Evolutionary conservation across 78 protist genomes (phyloP).

Genomic region (Dictyostelium citrinum): DNA sequence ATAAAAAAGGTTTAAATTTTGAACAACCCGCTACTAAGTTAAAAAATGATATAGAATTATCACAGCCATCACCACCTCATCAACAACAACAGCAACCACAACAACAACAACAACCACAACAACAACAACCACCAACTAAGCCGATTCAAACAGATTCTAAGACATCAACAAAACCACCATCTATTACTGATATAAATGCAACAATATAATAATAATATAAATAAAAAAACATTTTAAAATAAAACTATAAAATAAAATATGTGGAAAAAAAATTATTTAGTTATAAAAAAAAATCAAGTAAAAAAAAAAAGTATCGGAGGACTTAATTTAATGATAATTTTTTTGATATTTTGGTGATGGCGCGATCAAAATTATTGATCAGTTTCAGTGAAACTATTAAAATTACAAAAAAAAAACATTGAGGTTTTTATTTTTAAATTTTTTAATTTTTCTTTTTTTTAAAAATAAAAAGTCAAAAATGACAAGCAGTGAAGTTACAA

Average conservation of each 20-base stretch:
- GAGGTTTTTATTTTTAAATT: no score
- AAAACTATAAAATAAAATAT: background rate
- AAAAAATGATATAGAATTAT: background rate
- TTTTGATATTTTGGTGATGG: no score
- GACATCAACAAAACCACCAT: constrained; percentile 40
- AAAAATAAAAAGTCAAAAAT: no score
- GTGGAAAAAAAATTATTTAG: no score
- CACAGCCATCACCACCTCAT: background rate
- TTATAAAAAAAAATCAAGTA: no score
- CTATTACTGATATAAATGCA: constrained; percentile 2
- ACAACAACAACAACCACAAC: constrained; percentile 24
- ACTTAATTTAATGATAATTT: no score
- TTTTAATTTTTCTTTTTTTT: no score
- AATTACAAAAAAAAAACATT: no score
- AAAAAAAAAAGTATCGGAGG: no score
- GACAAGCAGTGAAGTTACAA: background rate
- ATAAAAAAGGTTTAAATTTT: background rate
- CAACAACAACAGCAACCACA: constrained; percentile 1
- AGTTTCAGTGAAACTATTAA: no score
- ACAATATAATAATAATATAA: background rate
- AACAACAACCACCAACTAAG: background rate
- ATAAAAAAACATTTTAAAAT: background rate
- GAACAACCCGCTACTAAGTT: background rate
- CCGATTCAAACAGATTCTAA: background rate
- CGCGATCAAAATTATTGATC: no score